Evolutionary conservation across 805 yeast genomes (phyloP).

Genomic region (Suhomyces tanzawaensis): DNA sequence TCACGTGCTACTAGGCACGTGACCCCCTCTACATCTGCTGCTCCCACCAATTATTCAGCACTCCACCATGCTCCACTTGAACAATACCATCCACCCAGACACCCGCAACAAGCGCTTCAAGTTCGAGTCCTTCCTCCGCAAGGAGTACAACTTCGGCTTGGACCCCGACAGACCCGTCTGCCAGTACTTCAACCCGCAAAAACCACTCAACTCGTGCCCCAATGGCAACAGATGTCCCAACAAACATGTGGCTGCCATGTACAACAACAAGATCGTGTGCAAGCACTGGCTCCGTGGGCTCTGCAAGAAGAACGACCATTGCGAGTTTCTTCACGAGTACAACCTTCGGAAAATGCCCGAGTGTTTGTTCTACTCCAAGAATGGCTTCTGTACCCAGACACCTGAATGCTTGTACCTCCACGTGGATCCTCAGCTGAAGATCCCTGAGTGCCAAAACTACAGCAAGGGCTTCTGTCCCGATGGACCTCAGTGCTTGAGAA

Average conservation of each 20-base stretch:
- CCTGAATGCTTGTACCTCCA: slow-evolving; percentile 94
- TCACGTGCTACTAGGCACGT: neutral
- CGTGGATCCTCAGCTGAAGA: slow-evolving; percentile 81
- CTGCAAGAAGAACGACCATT: slow-evolving; percentile 93
- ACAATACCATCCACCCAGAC: slow-evolving; percentile 41
- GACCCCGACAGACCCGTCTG: slow-evolving; percentile 91
- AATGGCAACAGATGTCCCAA: slow-evolving; percentile 82
- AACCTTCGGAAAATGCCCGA: slow-evolving; percentile 95
- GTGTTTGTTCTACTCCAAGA: slow-evolving; percentile 80
- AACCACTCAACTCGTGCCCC: slow-evolving; percentile 71
- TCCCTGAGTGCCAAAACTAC: slow-evolving; percentile 85
- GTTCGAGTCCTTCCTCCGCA: slow-evolving; percentile 79
- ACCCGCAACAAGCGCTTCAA: slow-evolving; percentile 43
- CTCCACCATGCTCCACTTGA: slow-evolving; percentile 32
- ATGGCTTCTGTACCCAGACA: slow-evolving; percentile 84
- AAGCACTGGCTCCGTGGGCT: slow-evolving; percentile 98
- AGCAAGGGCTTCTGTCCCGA: slow-evolving; percentile 87
- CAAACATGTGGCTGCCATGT: slow-evolving; percentile 67
- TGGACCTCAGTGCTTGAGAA: slow-evolving; percentile 80
- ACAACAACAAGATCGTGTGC: slow-evolving; percentile 70
- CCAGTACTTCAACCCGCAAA: slow-evolving; percentile 54
- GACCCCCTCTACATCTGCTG: no score
- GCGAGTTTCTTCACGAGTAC: slow-evolving; percentile 95
- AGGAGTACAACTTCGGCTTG: slow-evolving; percentile 76
- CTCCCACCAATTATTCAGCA: neutral